Evolutionary conservation across 1,284 basidiomycete species (phyloP).

Genomic region (Apiotrichum akiyoshidainum): DNA sequence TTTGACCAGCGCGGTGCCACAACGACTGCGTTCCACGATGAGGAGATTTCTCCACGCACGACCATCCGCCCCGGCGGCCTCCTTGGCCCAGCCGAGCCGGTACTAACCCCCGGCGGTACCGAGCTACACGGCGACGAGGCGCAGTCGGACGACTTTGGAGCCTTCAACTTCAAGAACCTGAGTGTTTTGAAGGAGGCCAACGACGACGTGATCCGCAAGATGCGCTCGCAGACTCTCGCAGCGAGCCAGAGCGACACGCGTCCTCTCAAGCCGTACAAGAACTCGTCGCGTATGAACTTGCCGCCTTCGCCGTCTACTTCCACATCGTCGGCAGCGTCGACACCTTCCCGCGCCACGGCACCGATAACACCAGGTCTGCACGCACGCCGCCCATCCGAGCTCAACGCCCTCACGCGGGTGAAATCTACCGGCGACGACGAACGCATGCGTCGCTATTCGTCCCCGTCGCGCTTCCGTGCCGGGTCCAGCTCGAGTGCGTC

Average conservation of each 20-base stretch:
- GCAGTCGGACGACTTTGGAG: conserved; percentile 79
- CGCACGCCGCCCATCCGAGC: conserved; percentile 76
- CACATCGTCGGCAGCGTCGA: conserved; percentile 86
- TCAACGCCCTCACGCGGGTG: conserved; percentile 77
- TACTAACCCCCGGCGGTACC: background rate
- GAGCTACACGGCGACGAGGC: conserved; percentile 22
- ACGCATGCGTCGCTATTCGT: conserved; percentile 69
- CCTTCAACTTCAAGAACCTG: conserved; percentile 97
- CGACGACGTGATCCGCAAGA: conserved; percentile 94
- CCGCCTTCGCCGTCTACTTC: conserved; percentile 79
- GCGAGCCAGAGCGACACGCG: conserved; percentile 11
- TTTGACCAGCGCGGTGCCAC: conserved; percentile 83
- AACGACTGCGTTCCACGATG: conserved; percentile 38
- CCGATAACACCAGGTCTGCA: conserved; percentile 51
- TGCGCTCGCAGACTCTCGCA: conserved; percentile 55
- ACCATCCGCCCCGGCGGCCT: background rate
- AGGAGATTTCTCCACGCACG: conserved; percentile 62
- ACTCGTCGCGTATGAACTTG: conserved; percentile 1
- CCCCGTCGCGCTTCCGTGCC: conserved; percentile 81
- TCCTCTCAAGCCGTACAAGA: background rate
- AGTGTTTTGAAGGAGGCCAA: conserved; percentile 97
- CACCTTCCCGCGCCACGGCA: conserved; percentile 63
- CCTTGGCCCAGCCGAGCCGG: background rate
- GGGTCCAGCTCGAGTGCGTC: conserved; percentile 60
- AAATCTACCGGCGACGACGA: conserved; percentile 70